Conservation (phyloP, 192 early-diverging fungal genomes). For the Gamsiella multidivaricata region DNA sequence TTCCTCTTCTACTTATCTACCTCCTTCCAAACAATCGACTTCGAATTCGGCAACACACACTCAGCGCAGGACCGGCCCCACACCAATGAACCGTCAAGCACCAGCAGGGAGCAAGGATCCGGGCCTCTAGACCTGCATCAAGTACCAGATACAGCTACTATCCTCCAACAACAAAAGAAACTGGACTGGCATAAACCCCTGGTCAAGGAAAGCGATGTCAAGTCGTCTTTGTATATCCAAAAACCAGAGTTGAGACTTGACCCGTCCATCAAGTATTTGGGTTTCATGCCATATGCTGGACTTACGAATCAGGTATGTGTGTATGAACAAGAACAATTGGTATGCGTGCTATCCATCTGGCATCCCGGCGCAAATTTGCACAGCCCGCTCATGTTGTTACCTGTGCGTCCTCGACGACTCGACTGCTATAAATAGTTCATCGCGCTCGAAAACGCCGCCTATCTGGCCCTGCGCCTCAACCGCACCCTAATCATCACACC, state of each 20-base stretch:
- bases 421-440: slow-evolving; percentile 25
- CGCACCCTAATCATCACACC: slow-evolving; percentile 47
- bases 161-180: no score
- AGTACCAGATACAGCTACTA: no score
- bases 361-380: no score
- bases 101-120: no score
- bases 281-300: slow-evolving; percentile 37
- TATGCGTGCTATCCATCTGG: no score
- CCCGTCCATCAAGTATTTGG: slow-evolving; percentile 10
- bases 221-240: slow-evolving; percentile 5
- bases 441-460: slow-evolving; percentile 44
- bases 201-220: no score
- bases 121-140: no score
- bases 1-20: slow-evolving; percentile 14
- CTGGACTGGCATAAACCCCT: no score
- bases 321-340: no score
- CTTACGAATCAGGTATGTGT: slow-evolving; percentile 52
- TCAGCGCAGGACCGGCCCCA: not conserved
- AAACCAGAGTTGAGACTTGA: slow-evolving; percentile 15
- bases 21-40: not conserved
- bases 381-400: no score
- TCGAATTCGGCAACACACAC: not conserved
- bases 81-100: no score
- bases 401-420: no score
- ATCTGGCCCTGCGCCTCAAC: slow-evolving; percentile 28